Evolutionary conservation across 106 monocot genomes (phyloP).

Genomic region (Dendrobium catenatum): DNA sequence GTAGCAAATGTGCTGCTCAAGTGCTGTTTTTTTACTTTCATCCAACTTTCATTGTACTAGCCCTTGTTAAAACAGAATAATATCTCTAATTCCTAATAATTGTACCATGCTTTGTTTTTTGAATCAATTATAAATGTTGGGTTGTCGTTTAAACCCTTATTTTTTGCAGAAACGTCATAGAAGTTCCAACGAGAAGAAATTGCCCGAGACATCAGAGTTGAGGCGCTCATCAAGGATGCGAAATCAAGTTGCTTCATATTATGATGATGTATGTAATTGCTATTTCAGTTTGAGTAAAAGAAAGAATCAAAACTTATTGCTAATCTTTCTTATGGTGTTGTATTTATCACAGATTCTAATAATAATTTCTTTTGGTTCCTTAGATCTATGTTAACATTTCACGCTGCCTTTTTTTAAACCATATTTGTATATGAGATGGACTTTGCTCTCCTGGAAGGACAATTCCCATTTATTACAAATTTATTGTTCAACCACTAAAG

Average conservation of each 20-base stretch:
- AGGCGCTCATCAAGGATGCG: conserved; percentile 6
- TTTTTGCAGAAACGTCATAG: background rate
- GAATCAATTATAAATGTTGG: background rate
- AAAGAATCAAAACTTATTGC: background rate
- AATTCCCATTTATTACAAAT: background rate
- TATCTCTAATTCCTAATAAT: background rate
- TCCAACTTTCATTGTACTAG: background rate
- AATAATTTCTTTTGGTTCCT: background rate
- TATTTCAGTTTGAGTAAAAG: background rate
- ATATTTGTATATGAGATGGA: background rate
- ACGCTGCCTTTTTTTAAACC: background rate
- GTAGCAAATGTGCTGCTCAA: too few relatives aligned
- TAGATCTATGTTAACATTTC: background rate
- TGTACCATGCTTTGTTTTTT: background rate
- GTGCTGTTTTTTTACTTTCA: too few relatives aligned
- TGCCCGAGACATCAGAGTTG: conserved; percentile 6
- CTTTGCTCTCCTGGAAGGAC: background rate
- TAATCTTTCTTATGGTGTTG: background rate
- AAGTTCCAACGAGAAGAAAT: background rate
- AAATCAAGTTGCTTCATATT: background rate
- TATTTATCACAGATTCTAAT: background rate
- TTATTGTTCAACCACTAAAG: too few relatives aligned
- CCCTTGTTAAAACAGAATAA: background rate
- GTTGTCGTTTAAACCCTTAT: background rate
- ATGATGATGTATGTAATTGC: conserved; percentile 4